phyloP scores from a whole-genome alignment of 1,284 basidiomycete species.

The Trichosporon asahii region DNA sequence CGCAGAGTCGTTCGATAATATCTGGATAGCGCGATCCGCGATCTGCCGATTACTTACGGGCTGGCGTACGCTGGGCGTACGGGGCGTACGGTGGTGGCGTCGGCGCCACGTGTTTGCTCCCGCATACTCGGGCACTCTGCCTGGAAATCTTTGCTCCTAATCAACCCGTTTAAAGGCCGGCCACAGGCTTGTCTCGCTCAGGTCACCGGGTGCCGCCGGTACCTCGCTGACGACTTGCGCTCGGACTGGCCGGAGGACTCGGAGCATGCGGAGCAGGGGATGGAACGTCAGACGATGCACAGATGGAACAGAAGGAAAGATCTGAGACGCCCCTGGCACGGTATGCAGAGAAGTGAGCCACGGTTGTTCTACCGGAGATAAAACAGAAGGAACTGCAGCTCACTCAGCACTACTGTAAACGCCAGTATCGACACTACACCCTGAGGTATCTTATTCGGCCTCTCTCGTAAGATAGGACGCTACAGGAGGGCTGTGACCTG shows the following conservation, averaged over 20 bases:
- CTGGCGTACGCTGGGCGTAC: too few species aligned
- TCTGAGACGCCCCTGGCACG: not conserved
- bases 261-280: too few species aligned
- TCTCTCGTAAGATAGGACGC: too few species aligned
- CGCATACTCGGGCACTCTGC: not conserved
- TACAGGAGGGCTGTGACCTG: too few species aligned
- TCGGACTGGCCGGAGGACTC: not conserved
- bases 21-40: not conserved
- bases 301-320: not conserved
- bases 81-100: not conserved
- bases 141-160: not conserved
- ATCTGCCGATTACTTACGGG: not conserved
- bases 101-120: not conserved
- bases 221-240: not conserved
- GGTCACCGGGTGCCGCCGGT: not conserved
- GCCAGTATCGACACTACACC: too few species aligned
- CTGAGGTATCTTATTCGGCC: too few species aligned
- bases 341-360: not conserved
- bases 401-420: too few species aligned
- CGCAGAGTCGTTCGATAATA: not conserved
- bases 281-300: not conserved
- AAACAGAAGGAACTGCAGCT: too few species aligned
- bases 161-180: conserved; percentile 2
- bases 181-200: not conserved
- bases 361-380: too few species aligned